Conservation (phyloP, 805 yeast species). For the Starmerella apicola region DNA sequence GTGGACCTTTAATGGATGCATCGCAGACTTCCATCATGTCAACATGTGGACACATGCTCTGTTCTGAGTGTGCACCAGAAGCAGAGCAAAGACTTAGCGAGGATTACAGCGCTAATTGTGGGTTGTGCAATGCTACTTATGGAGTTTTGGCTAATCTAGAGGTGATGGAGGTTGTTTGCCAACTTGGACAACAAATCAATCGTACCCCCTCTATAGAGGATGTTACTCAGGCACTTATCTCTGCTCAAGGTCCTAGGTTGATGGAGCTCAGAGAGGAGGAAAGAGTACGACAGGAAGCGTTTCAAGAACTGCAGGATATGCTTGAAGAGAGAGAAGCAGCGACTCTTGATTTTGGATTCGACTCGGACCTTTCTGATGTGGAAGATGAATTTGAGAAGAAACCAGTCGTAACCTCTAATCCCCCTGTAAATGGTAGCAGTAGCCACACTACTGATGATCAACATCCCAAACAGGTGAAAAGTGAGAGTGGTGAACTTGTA, state of each 20-base stretch:
- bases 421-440: no score
- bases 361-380: no score
- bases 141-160: conserved; percentile 11
- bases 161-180: conserved; percentile 4
- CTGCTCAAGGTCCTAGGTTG: conserved; percentile 6
- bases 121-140: conserved; percentile 1
- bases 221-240: neutral
- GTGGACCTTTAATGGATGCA: conserved; percentile 9
- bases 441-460: no score
- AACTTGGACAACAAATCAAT: neutral
- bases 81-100: conserved; percentile 13
- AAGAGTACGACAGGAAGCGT: neutral
- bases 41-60: conserved; percentile 18
- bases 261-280: conserved; percentile 1
- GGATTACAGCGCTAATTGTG: neutral
- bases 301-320: neutral
- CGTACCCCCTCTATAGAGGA: neutral
- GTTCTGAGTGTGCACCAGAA: conserved; percentile 20
- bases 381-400: no score
- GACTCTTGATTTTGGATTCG: no score
- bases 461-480: no score
- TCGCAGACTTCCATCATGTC: conserved; percentile 6
- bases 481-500: no score
- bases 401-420: no score
- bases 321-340: no score